Evolutionary conservation across 257 asterid species (phyloP).

Genomic region (Salvia rosmarinus): DNA sequence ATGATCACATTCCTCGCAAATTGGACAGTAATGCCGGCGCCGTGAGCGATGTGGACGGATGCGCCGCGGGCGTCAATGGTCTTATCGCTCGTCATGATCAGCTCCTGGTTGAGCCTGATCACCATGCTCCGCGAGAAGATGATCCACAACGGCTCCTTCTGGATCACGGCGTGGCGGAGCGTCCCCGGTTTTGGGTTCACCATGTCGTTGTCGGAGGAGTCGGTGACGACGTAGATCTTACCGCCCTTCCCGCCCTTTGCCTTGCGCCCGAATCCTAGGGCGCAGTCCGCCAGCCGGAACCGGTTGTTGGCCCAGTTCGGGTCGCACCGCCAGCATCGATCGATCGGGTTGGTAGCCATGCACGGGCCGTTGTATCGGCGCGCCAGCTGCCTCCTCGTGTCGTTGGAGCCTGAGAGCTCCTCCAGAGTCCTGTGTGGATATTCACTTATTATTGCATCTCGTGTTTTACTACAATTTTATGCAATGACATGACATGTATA

Average conservation of each 20-base stretch:
- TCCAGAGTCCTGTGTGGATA: constrained; percentile 36
- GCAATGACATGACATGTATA: no score
- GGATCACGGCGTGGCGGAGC: constrained; percentile 83
- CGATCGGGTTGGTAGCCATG: constrained; percentile 73
- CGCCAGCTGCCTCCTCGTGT: constrained; percentile 56
- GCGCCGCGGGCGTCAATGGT: constrained; percentile 89
- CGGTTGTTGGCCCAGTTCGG: constrained; percentile 65
- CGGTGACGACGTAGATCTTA: constrained; percentile 55
- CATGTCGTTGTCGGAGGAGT: constrained; percentile 55
- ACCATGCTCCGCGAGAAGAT: constrained; percentile 56
- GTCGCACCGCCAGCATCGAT: constrained; percentile 86
- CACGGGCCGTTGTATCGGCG: constrained; percentile 49
- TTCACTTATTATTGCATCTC: neutral
- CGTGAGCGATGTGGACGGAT: constrained; percentile 56
- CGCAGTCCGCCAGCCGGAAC: constrained; percentile 73
- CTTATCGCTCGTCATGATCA: constrained; percentile 65
- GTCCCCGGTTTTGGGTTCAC: constrained; percentile 74
- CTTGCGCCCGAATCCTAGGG: constrained; percentile 62
- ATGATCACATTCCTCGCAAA: constrained; percentile 69
- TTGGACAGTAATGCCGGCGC: constrained; percentile 79
- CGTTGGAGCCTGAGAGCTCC: constrained; percentile 35
- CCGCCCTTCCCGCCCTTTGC: constrained; percentile 81
- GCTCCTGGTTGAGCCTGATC: constrained; percentile 63
- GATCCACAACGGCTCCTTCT: constrained; percentile 77
- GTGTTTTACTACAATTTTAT: neutral